These are phyloP conservation scores for Fusarium albosuccineum DNA, from an alignment of 2,329 filamentous ascomycete genomes.

Conservation along the genomic window DNA sequence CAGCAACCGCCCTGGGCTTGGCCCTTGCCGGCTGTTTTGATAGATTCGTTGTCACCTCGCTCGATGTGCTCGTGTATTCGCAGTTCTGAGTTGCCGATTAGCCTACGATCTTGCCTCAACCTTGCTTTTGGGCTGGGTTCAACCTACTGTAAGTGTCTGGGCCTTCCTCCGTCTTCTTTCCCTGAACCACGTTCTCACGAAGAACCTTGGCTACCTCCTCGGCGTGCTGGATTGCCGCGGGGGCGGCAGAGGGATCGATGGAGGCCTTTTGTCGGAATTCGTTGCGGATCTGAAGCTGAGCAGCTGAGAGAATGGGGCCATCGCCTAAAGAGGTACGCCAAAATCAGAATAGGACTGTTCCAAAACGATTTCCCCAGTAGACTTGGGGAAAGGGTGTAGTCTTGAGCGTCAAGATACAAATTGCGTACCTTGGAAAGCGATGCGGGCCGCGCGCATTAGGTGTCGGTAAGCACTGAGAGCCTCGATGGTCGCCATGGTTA, in stretches of 20 bases:
- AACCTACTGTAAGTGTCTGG: constrained; percentile 71
- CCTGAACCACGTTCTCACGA: constrained; percentile 89
- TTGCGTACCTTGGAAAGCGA: constrained; percentile 83
- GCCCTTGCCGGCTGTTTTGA: constrained; percentile 72
- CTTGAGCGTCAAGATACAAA: not conserved
- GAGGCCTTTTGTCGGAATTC: constrained; percentile 78
- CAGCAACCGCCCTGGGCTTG: constrained; percentile 44
- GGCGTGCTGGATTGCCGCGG: constrained; percentile 80
- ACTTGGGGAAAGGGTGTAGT: not conserved
- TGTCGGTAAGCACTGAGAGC: constrained; percentile 84
- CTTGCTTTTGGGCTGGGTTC: not conserved
- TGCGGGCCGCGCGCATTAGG: constrained; percentile 81
- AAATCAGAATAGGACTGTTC: not conserved
- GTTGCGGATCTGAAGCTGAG: constrained; percentile 77
- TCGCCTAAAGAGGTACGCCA: constrained; percentile 71
- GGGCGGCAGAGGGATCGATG: constrained; percentile 68
- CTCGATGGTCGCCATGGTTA: constrained; percentile 57
- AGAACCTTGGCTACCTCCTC: constrained; percentile 85
- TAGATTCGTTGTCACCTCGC: constrained; percentile 90
- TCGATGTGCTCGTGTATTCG: constrained; percentile 93
- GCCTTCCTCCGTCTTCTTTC: constrained; percentile 63
- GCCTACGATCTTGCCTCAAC: not conserved
- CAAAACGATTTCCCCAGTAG: too few relatives aligned
- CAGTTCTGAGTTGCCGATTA: constrained; percentile 70
- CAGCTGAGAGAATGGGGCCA: constrained; percentile 73